These are phyloP conservation scores for Fusarium miscanthi DNA, from an alignment of 2,329 filamentous ascomycete species.

Conservation along the genomic window DNA sequence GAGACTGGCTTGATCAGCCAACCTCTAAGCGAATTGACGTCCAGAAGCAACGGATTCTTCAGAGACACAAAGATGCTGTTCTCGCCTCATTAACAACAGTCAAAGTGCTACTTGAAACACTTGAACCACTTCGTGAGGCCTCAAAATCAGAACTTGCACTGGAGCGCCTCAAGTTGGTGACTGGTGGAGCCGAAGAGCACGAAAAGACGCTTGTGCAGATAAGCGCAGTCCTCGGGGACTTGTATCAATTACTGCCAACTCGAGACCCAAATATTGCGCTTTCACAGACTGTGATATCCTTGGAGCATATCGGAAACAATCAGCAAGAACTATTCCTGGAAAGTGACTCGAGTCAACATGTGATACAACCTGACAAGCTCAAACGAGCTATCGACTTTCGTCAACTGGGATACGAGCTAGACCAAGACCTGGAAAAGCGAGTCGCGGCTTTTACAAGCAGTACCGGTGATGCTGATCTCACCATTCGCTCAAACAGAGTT, in stretches of 20 bases:
- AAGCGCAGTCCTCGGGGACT: background rate
- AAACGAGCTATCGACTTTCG: background rate
- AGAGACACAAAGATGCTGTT: background rate
- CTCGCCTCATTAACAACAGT: background rate
- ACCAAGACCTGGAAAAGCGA: background rate
- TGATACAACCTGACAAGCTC: background rate
- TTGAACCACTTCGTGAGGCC: background rate
- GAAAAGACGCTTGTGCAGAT: background rate
- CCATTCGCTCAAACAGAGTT: background rate
- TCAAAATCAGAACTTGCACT: background rate
- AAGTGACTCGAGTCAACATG: background rate
- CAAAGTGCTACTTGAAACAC: background rate
- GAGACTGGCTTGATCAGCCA: background rate
- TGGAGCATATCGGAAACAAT: background rate
- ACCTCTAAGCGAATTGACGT: background rate
- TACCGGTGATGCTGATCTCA: background rate
- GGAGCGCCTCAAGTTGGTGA: background rate
- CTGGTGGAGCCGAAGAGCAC: background rate
- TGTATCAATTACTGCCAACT: background rate
- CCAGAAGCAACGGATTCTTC: constrained; percentile 1
- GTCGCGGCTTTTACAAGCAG: background rate
- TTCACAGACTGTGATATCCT: background rate
- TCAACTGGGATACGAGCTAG: background rate
- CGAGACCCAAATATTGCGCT: background rate
- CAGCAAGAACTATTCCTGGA: background rate